Evolutionary conservation across 768 basidiomycete species (phyloP).

Genomic region (Pulveroboletus sp.): DNA sequence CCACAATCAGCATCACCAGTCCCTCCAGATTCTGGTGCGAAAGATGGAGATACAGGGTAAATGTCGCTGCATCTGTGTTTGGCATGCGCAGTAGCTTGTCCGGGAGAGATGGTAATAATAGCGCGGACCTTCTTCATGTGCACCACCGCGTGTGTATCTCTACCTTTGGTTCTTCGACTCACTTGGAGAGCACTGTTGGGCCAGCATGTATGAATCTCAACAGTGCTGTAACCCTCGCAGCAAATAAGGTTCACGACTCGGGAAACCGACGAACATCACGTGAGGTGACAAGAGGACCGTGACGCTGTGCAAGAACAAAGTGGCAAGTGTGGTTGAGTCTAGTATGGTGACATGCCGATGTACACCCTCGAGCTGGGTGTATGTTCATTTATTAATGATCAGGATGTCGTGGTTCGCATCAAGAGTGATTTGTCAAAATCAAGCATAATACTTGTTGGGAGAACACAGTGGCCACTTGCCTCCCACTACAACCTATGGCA

Average conservation of each 20-base stretch:
- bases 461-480: too few relatives aligned
- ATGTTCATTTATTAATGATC: too few relatives aligned
- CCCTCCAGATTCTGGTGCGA: constrained; percentile 61
- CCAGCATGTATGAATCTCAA: constrained; percentile 8
- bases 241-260: constrained; percentile 3
- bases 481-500: too few relatives aligned
- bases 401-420: too few relatives aligned
- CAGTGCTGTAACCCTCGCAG: constrained; percentile 2
- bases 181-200: not conserved
- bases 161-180: constrained; percentile 9
- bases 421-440: too few relatives aligned
- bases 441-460: too few relatives aligned
- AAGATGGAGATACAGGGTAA: constrained; percentile 75
- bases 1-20: constrained; percentile 37
- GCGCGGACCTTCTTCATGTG: not conserved
- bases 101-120: constrained; percentile 37
- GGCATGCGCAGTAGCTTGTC: not conserved
- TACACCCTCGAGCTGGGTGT: too few relatives aligned
- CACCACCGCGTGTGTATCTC: constrained; percentile 7
- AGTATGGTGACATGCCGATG: too few relatives aligned
- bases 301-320: not conserved
- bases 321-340: too few relatives aligned
- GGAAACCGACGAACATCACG: too few relatives aligned
- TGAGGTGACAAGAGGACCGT: too few relatives aligned
- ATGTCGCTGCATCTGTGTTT: not conserved